Conservation (phyloP, 192 early-diverging fungal species). For the Backusella parvicylindrica region DNA sequence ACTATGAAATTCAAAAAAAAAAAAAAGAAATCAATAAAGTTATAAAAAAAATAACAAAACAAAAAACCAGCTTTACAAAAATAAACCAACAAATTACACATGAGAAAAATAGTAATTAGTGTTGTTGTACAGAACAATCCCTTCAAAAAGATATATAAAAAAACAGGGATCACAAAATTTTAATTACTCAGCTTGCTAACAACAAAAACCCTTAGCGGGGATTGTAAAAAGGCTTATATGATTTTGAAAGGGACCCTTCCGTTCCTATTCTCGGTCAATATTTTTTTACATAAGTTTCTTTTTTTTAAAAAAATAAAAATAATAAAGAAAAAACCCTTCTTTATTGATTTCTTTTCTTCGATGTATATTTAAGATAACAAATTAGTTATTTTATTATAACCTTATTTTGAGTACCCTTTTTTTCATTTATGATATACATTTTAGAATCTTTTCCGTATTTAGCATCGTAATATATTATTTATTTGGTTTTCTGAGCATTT, state of each 20-base stretch:
- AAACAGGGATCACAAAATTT: slow-evolving; percentile 4
- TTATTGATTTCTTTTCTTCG: background rate
- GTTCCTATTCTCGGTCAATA: background rate
- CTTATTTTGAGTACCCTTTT: background rate
- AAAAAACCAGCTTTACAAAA: background rate
- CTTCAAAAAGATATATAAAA: slow-evolving; percentile 3
- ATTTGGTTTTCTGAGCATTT: background rate
- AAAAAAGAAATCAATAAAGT: background rate
- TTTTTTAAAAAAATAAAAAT: no score
- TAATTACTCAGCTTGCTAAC: background rate
- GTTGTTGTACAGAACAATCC: background rate
- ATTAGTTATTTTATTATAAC: background rate
- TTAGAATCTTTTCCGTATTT: background rate
- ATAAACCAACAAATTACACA: background rate
- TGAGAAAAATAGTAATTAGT: background rate
- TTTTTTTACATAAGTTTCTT: background rate
- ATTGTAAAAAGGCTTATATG: background rate
- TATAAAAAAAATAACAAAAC: background rate
- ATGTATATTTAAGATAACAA: background rate
- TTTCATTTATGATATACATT: no score
- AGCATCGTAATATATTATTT: background rate
- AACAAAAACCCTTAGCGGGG: background rate
- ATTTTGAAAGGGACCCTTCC: background rate
- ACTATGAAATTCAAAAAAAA: background rate
- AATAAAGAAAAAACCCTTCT: background rate